Evolutionary conservation across 129 eudicot genomes (phyloP).

Genomic region (Saussurea involucrata): DNA sequence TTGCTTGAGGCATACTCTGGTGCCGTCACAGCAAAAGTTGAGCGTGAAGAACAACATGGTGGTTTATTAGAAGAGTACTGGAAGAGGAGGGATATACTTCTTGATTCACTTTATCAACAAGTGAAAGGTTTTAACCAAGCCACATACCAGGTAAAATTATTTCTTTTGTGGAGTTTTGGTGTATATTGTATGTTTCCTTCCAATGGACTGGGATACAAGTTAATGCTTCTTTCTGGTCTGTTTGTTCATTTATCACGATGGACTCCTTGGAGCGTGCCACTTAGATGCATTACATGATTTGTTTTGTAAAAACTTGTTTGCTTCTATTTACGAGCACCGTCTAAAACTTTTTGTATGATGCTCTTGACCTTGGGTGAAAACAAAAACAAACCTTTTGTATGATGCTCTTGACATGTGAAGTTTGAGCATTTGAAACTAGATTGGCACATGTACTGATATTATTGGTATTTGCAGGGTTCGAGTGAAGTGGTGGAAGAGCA

Average conservation of each 20-base stretch:
- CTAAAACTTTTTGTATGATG: neutral
- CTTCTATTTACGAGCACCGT: neutral
- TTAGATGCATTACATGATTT: neutral
- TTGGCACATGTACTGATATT: neutral
- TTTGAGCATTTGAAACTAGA: conserved; percentile 12
- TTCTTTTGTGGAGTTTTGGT: neutral
- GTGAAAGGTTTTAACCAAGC: conserved; percentile 56
- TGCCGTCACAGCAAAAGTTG: conserved; percentile 78
- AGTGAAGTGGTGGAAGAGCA: conserved; percentile 54
- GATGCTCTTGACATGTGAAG: neutral
- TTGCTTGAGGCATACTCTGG: conserved; percentile 86
- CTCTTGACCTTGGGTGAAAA: neutral
- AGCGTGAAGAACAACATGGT: conserved; percentile 75
- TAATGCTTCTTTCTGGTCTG: neutral
- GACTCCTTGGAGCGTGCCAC: neutral
- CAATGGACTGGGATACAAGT: neutral
- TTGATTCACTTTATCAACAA: conserved; percentile 71
- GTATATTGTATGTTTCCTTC: neutral
- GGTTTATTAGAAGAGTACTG: conserved; percentile 72
- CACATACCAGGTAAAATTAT: conserved; percentile 46
- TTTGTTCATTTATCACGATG: neutral
- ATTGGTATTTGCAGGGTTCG: conserved; percentile 48
- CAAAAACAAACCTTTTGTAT: neutral
- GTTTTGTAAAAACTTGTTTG: too few species aligned
- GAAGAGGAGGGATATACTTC: conserved; percentile 69